Conservation (phyloP, 192 early-diverging fungal genomes). For the Phlyctochytrium planicorne region DNA sequence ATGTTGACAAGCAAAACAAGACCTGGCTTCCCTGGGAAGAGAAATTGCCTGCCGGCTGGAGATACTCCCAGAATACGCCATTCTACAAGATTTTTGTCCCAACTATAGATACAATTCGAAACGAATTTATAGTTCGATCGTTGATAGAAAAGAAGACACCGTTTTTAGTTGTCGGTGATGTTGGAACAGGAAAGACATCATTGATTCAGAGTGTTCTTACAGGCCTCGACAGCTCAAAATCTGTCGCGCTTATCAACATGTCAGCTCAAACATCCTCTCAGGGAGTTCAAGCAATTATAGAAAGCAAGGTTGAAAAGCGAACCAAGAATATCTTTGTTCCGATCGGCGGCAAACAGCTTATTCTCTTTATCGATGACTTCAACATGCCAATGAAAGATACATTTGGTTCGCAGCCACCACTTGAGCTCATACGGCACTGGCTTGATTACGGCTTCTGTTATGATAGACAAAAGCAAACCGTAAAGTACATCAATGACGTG, state of each 20-base stretch:
- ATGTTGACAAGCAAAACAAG: constrained; percentile 56
- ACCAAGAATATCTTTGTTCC: constrained; percentile 64
- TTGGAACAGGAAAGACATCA: constrained; percentile 61
- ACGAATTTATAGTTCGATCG: constrained; percentile 51
- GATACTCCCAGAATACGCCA: constrained; percentile 43
- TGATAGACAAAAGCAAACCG: constrained; percentile 55
- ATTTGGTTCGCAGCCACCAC: constrained; percentile 61
- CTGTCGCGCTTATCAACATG: constrained; percentile 51
- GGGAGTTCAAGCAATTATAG: constrained; percentile 52
- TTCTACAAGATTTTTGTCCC: constrained; percentile 67
- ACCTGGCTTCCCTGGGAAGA: constrained; percentile 58
- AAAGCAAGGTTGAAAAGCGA: constrained; percentile 56
- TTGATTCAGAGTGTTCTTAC: constrained; percentile 52
- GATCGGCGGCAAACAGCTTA: constrained; percentile 53
- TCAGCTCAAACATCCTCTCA: constrained; percentile 58
- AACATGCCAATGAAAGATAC: constrained; percentile 66
- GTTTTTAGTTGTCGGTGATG: constrained; percentile 54
- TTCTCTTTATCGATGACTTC: constrained; percentile 60
- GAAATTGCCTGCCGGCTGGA: constrained; percentile 49
- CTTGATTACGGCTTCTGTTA: constrained; percentile 61
- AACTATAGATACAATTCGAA: constrained; percentile 59
- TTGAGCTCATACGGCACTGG: constrained; percentile 57
- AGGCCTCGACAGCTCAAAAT: constrained; percentile 34
- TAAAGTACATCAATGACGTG: constrained; percentile 56
- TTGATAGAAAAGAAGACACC: constrained; percentile 48